Base-by-base conservation (phyloP, 1,284 basidiomycete species). In the Ustilago trichophora region DNA sequence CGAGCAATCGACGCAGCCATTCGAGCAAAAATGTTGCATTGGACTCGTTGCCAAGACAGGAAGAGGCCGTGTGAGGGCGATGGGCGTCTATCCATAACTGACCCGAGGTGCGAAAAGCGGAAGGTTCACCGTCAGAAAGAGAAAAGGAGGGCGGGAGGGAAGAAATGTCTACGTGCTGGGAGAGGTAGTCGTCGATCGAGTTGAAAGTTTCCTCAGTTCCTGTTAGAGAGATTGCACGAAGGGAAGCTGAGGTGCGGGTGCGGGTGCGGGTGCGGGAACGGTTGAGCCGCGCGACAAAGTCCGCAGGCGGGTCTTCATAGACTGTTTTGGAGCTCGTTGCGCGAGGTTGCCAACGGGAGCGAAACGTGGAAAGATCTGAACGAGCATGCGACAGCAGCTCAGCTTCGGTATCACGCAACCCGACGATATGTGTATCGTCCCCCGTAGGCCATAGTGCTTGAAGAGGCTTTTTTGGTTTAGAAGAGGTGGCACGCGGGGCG, bases 1-100 rank as follows among this genome's bases (percentile, higher is more conserved):
- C 68, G 16, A 60, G 45, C 21, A 77, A 45, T 9, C 63, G 56
- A 2, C 53, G 65, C 18, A 77, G 49, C 75, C 75, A 77, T 45
- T 75, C 67, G 16, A 52, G 40, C 18, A 77, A 48, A 25, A 64
- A 70, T 10, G 18, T 7, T 6, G 73, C 72, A 11, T 36, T 43
- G 8, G 15, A 4, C 36, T 72, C 62, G 48, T 74, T 76, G 33
- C 58, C 68, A 1, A 72, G 22, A 18, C 63, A 60, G 4, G 64
- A 48, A 9, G n/a, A n/a, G 0, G 72, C 51, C 3, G 40, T 12
- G 15, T 25, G 47, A 3, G 73, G 73, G 6, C 65, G 55, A 32
- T 42, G 72, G 10, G 47, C 40, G 22, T 73, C 71, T n/a, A 35
- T 50, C 71, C 72, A 73, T 7, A 67, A 40, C 31, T 62, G 57